Conservation (phyloP, 495 filamentous ascomycete species). For the Penicillium silybi region DNA sequence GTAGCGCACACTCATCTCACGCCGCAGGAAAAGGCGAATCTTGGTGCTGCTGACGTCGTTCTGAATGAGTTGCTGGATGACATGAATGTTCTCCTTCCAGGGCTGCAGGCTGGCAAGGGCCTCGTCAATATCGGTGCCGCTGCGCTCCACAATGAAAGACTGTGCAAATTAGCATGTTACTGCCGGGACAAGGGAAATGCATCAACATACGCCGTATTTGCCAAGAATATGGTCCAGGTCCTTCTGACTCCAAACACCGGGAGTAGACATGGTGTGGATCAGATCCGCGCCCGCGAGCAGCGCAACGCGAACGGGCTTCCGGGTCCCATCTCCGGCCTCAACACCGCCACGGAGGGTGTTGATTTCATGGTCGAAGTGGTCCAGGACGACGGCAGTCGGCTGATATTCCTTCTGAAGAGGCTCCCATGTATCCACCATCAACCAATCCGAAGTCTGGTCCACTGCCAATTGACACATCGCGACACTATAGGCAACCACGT, state of each 20-base stretch:
- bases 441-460: slow-evolving; percentile 67
- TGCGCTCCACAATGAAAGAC: slow-evolving; percentile 85
- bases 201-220: slow-evolving; percentile 60
- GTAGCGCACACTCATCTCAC: slow-evolving; percentile 74
- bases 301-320: slow-evolving; percentile 61
- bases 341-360: slow-evolving; percentile 75
- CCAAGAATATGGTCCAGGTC: slow-evolving; percentile 89
- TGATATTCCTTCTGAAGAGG: slow-evolving; percentile 73
- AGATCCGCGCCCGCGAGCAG: slow-evolving; percentile 80
- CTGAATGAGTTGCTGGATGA: slow-evolving; percentile 83
- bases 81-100: slow-evolving; percentile 74
- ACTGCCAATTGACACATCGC: slow-evolving; percentile 77
- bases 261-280: slow-evolving; percentile 79
- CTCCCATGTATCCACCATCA: slow-evolving; percentile 86
- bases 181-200: too few species aligned
- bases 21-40: slow-evolving; percentile 76
- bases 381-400: slow-evolving; percentile 81
- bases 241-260: slow-evolving; percentile 71
- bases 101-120: slow-evolving; percentile 70
- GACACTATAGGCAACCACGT: slow-evolving; percentile 27
- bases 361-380: slow-evolving; percentile 86
- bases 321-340: slow-evolving; percentile 57
- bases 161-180: slow-evolving; percentile 8
- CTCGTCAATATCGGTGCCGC: slow-evolving; percentile 84
- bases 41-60: slow-evolving; percentile 90